phyloP scores from a whole-genome alignment of 768 basidiomycete genomes.

The Serendipita sp. region DNA sequence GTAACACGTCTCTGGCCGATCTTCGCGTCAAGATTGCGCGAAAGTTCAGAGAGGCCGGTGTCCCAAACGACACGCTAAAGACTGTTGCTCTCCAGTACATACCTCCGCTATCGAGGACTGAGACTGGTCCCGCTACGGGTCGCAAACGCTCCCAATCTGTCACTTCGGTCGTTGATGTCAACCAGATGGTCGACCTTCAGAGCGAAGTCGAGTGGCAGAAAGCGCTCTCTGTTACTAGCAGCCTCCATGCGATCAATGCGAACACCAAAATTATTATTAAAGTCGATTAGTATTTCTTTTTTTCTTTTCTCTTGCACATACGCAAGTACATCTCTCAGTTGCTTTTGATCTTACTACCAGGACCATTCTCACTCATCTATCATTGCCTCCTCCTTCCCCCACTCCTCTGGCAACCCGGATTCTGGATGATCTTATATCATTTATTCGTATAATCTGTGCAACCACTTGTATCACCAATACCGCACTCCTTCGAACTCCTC shows the following conservation, averaged over 20 bases:
- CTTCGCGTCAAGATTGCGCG: background rate
- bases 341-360: too few relatives aligned
- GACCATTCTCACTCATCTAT: too few relatives aligned
- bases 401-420: too few relatives aligned
- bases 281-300: background rate
- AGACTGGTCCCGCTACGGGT: background rate
- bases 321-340: too few relatives aligned
- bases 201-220: slow-evolving; percentile 1
- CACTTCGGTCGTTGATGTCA: background rate
- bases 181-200: background rate
- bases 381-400: too few relatives aligned
- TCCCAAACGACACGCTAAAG: background rate
- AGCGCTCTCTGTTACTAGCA: background rate
- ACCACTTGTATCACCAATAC: too few relatives aligned
- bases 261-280: background rate
- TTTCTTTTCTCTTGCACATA: too few relatives aligned
- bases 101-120: background rate
- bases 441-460: too few relatives aligned
- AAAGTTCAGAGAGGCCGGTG: background rate
- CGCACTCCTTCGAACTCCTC: too few relatives aligned
- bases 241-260: background rate
- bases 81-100: background rate
- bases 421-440: too few relatives aligned
- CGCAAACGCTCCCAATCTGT: background rate
- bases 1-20: background rate